Conservation (phyloP, 805 yeast genomes). For the Metschnikowia aberdeeniae region DNA sequence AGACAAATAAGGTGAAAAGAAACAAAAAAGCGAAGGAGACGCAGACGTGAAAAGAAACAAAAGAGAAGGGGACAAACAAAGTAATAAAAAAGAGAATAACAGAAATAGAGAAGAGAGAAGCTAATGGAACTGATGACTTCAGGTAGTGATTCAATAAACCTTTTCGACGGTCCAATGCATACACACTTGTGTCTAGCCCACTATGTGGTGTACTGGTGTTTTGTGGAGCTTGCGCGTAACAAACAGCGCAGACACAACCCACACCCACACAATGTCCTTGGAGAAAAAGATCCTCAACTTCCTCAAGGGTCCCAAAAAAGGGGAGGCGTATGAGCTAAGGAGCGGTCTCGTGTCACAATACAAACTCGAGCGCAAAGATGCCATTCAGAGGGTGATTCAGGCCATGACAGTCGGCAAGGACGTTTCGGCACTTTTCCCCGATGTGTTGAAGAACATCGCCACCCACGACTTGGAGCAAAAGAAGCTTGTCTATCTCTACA, state of each 20-base stretch:
- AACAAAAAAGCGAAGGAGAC: no score
- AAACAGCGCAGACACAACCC: conserved; percentile 1
- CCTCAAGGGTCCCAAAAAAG: conserved; percentile 45
- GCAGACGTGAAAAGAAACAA: no score
- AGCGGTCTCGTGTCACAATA: conserved; percentile 91
- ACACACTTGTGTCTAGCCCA: no score
- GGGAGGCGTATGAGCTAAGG: conserved; percentile 87
- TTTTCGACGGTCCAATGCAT: no score
- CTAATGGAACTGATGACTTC: no score
- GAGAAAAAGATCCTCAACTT: conserved; percentile 43
- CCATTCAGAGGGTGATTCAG: conserved; percentile 92
- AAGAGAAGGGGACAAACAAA: no score
- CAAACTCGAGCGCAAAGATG: conserved; percentile 92
- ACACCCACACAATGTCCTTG: conserved; percentile 27
- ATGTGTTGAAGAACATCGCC: conserved; percentile 92
- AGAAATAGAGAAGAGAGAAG: no score
- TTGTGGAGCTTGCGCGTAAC: conserved; percentile 1
- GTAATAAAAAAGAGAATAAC: no score
- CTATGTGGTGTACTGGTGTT: background rate
- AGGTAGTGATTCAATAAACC: no score
- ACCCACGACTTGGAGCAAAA: conserved; percentile 96
- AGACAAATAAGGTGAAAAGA: no score
- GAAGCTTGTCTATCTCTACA: conserved; percentile 87
- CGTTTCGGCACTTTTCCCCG: conserved; percentile 91
- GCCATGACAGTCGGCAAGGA: conserved; percentile 99